These are phyloP conservation scores for Daedaleopsis sinensis DNA, from an alignment of 768 basidiomycete species.

Conservation along the genomic window DNA sequence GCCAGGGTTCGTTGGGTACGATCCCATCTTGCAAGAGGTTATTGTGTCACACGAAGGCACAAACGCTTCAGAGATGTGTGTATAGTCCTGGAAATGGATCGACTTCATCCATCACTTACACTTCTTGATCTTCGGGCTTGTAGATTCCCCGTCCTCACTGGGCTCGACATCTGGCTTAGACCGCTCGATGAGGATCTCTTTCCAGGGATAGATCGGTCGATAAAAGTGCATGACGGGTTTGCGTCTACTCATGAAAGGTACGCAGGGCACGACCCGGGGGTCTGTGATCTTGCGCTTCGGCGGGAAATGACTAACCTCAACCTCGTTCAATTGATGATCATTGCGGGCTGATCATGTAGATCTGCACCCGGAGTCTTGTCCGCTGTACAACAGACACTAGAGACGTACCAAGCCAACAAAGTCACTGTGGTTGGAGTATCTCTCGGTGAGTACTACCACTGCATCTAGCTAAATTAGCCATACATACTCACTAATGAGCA, in stretches of 20 bases:
- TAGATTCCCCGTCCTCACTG: conserved; percentile 36
- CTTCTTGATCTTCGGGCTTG: no score
- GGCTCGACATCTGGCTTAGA: conserved; percentile 40
- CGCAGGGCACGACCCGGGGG: no score
- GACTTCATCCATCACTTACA: no score
- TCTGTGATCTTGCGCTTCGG: no score
- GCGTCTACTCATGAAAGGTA: no score
- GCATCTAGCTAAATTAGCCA: background rate
- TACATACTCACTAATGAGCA: conserved; percentile 4
- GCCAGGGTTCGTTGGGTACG: conserved; percentile 56
- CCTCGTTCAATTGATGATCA: background rate
- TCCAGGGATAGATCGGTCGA: conserved; percentile 46
- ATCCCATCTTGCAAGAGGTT: conserved; percentile 38
- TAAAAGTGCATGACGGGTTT: conserved; percentile 47
- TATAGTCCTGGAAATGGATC: conserved; percentile 29
- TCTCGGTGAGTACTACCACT: conserved; percentile 29
- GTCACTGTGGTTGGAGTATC: conserved; percentile 51
- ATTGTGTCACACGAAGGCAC: conserved; percentile 44
- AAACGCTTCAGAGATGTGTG: conserved; percentile 32
- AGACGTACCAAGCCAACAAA: conserved; percentile 33
- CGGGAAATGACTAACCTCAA: no score
- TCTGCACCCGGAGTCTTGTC: conserved; percentile 41
- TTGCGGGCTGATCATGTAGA: conserved; percentile 30
- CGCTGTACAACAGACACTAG: conserved; percentile 48
- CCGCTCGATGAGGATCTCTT: conserved; percentile 46